These are phyloP conservation scores for Albugo candida DNA, from an alignment of 352 stramenopile species.

Conservation along the genomic window DNA sequence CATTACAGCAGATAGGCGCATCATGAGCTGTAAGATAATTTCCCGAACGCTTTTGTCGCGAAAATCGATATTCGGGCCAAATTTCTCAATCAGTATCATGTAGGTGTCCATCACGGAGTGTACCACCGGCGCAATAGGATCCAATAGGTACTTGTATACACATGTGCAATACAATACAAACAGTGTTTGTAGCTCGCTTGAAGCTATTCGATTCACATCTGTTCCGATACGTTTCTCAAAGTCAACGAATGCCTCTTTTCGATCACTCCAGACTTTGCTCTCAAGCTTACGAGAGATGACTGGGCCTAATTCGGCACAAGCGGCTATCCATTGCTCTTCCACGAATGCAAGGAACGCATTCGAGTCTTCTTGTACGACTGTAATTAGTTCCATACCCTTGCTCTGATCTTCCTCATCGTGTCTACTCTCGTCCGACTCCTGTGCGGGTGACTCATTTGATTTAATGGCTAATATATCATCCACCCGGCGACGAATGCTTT, in stretches of 20 bases:
- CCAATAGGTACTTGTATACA: constrained; percentile 30
- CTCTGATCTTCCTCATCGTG: constrained; percentile 14
- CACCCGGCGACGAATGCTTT: constrained; percentile 46
- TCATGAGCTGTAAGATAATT: constrained; percentile 36
- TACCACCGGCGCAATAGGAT: constrained; percentile 55
- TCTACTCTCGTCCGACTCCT: constrained; percentile 11
- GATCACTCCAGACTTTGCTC: constrained; percentile 68
- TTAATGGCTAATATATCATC: constrained; percentile 26
- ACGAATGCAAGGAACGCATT: constrained; percentile 20
- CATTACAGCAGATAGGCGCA: constrained; percentile 41
- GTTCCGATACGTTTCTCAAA: constrained; percentile 48
- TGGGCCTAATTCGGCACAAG: constrained; percentile 29
- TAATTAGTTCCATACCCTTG: constrained; percentile 13
- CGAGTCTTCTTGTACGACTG: constrained; percentile 30
- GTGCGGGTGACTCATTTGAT: constrained; percentile 16
- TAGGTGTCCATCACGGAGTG: constrained; percentile 51
- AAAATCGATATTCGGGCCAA: constrained; percentile 54
- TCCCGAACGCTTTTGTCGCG: constrained; percentile 36
- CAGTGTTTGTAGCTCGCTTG: constrained; percentile 34
- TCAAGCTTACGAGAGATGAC: constrained; percentile 59
- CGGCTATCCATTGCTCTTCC: constrained; percentile 16
- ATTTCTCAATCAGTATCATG: constrained; percentile 50
- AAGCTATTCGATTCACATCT: constrained; percentile 30
- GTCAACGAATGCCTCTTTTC: constrained; percentile 59
- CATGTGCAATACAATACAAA: constrained; percentile 46